phyloP scores from a whole-genome alignment of 1,139 yeast genomes.

The Saccharomyces hybrid region DNA sequence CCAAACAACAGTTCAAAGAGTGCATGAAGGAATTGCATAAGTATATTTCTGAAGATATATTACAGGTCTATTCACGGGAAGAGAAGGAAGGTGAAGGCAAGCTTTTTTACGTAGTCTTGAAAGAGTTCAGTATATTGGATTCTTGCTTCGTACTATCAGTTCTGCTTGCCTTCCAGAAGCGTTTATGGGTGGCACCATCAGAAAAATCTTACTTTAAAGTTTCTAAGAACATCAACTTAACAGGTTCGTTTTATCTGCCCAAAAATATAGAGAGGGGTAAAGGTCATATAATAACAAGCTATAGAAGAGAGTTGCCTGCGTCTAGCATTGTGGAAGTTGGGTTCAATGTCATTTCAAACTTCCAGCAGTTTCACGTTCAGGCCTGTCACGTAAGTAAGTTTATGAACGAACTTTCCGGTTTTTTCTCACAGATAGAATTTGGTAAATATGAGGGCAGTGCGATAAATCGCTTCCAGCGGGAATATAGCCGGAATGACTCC shows the following conservation, averaged over 20 bases:
- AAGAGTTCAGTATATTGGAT: conserved; percentile 19
- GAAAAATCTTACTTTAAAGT: conserved; percentile 11
- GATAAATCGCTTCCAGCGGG: conserved; percentile 7
- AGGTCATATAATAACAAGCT: neutral
- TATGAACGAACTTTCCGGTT: conserved; percentile 7
- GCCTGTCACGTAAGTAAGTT: conserved; percentile 6
- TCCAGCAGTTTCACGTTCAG: conserved; percentile 7
- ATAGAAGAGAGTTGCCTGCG: neutral
- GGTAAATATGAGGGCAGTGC: conserved; percentile 12
- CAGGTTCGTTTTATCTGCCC: conserved; percentile 17
- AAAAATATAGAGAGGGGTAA: neutral
- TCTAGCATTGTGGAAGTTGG: neutral
- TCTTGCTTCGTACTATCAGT: conserved; percentile 21
- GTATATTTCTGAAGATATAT: conserved; percentile 13
- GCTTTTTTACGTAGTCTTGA: conserved; percentile 9
- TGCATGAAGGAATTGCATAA: conserved; percentile 14
- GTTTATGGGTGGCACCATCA: conserved; percentile 9
- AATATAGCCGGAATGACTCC: neutral
- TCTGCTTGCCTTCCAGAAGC: conserved; percentile 15
- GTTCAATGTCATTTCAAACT: conserved; percentile 3
- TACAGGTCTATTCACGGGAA: conserved; percentile 5
- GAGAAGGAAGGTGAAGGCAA: neutral
- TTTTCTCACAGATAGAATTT: conserved; percentile 10
- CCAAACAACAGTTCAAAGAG: conserved; percentile 5
- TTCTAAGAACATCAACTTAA: conserved; percentile 10